These are phyloP conservation scores for Marvania coccoides DNA, from an alignment of 139 green algal genomes.

Conservation along the genomic window DNA sequence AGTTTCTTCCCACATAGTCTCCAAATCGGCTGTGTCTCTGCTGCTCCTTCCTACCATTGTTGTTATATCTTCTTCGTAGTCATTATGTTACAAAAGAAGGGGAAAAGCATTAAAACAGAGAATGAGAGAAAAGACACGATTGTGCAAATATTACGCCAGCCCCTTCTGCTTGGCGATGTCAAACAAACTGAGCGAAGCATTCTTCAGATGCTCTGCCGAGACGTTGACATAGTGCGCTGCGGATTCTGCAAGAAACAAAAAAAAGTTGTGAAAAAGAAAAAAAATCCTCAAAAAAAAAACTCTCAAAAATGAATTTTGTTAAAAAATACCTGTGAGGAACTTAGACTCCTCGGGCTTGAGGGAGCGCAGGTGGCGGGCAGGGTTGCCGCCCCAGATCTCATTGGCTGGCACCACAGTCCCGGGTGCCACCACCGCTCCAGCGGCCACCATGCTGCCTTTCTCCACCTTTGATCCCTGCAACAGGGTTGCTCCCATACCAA, in stretches of 20 bases:
- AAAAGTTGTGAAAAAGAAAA: no score
- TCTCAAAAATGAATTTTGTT: not conserved
- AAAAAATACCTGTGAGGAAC: slow-evolving; percentile 50
- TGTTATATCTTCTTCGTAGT: no score
- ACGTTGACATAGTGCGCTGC: slow-evolving; percentile 54
- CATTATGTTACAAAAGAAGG: not conserved
- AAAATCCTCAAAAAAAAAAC: no score
- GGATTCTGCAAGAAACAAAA: slow-evolving; percentile 7
- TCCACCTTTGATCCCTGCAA: slow-evolving; percentile 65
- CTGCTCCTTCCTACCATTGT: no score
- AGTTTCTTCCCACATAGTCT: no score
- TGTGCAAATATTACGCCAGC: not conserved
- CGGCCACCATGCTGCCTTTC: slow-evolving; percentile 76
- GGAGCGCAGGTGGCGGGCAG: slow-evolving; percentile 71
- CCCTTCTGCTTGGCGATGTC: slow-evolving; percentile 24
- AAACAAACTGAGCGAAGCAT: not conserved
- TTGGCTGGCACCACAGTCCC: slow-evolving; percentile 61
- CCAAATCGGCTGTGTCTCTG: no score
- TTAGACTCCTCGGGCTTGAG: slow-evolving; percentile 74
- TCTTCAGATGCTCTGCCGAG: slow-evolving; percentile 31
- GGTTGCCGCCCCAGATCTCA: slow-evolving; percentile 65
- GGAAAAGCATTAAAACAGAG: not conserved
- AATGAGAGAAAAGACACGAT: not conserved
- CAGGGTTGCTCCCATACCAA: slow-evolving; percentile 92
- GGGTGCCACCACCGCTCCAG: slow-evolving; percentile 75